phyloP scores from a whole-genome alignment of 768 basidiomycete species.

The Kwoniella shandongensis region DNA sequence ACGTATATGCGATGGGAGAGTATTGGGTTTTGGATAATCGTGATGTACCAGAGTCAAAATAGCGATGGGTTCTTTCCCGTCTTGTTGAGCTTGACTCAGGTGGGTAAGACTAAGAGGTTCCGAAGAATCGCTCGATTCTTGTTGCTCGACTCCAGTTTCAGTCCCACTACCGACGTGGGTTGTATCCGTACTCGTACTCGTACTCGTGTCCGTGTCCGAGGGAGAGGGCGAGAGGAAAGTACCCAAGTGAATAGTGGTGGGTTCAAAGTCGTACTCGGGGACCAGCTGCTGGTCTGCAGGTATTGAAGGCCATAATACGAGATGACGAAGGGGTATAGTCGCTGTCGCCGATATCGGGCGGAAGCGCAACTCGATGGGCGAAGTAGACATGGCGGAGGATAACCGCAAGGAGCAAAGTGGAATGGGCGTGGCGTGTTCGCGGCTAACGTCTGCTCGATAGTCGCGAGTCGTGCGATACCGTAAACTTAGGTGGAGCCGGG shows the following conservation, averaged over 20 bases:
- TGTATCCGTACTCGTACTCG: not conserved
- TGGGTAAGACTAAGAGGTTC: not conserved
- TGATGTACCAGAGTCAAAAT: constrained; percentile 22
- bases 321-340: constrained; percentile 19
- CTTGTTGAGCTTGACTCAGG: not conserved
- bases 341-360: constrained; percentile 9
- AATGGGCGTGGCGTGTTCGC: no score
- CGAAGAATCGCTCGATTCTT: no score
- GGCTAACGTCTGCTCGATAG: no score
- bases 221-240: constrained; percentile 17
- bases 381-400: not conserved
- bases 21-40: constrained; percentile 5
- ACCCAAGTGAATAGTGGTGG: constrained; percentile 30
- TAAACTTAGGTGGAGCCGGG: no score
- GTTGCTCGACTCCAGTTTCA: no score
- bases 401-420: constrained; percentile 1
- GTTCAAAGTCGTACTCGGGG: constrained; percentile 17
- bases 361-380: constrained; percentile 3
- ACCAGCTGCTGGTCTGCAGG: constrained; percentile 14
- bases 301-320: constrained; percentile 31
- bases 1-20: not conserved
- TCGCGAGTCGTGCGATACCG: no score
- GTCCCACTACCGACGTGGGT: no score
- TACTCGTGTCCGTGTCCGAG: no score
- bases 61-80: constrained; percentile 15